Percentiles rank a stretch among this genome's conserved stretches.
phyloP scores from a whole-genome alignment of 1,284 basidiomycete species.

The Wolfiporia cocos region DNA sequence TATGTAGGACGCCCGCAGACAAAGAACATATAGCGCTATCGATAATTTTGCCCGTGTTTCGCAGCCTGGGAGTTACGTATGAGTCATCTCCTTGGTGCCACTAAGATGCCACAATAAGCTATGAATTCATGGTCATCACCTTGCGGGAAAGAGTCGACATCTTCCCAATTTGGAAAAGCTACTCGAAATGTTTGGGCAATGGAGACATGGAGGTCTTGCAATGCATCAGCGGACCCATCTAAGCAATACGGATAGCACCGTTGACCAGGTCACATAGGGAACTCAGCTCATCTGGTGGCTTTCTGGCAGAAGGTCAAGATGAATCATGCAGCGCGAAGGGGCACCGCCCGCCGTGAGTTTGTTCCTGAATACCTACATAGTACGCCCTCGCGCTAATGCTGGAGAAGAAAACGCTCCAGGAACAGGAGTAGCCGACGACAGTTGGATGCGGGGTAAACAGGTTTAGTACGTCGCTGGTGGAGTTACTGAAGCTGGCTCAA shows the following conservation, averaged over 20 bases:
- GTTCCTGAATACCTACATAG: constrained; percentile 15
- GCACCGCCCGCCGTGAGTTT: neutral
- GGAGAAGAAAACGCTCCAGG: constrained; percentile 20
- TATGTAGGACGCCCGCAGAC: neutral
- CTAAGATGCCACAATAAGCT: no score
- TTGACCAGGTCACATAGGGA: constrained; percentile 3
- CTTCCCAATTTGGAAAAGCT: constrained; percentile 24
- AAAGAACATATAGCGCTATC: constrained; percentile 3
- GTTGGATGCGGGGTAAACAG: constrained; percentile 23
- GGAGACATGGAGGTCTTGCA: constrained; percentile 19
- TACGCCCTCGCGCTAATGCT: constrained; percentile 18
- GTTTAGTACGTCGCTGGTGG: constrained; percentile 18
- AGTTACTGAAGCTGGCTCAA: constrained; percentile 21
- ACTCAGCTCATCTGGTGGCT: constrained; percentile 23
- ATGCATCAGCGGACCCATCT: constrained; percentile 22
- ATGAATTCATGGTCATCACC: no score
- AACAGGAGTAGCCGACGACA: constrained; percentile 20
- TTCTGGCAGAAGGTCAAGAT: constrained; percentile 5
- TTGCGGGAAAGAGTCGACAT: constrained; percentile 20
- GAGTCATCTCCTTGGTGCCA: no score
- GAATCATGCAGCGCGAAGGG: neutral
- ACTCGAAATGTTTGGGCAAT: constrained; percentile 23
- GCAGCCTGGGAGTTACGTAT: constrained; percentile 5
- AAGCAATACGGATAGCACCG: neutral
- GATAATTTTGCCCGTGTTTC: neutral